Evolutionary conservation across 1,284 basidiomycete species (phyloP), one percentile per base, ranked within the genome.

Genomic region (Inonotus hispidus): DNA sequence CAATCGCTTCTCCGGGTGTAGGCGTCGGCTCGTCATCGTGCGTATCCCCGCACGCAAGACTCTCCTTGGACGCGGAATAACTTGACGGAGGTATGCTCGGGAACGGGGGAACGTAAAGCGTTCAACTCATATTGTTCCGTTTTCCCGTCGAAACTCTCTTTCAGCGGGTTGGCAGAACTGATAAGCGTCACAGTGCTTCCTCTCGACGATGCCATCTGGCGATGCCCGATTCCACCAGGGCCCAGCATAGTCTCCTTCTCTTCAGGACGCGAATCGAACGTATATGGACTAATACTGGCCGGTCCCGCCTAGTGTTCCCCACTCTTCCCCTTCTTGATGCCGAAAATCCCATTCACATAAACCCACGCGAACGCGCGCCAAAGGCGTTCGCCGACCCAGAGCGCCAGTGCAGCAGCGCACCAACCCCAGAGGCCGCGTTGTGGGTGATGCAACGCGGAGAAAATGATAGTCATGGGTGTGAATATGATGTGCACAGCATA

Each of bases 401-500:
- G 67, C 0, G 72, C 75, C 14, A 88, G 76, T 0, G 90, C 83
- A 10, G 76, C 77, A 82, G 87, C 91, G 73, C 82, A 83, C 83
- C 88, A 92, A 72, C 82, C 82, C 73, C 82, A 83, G 59, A 87
- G 75, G 69, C 76, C 78, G n/a, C 79, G 74, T 1, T 82, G 79
- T 2, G 87, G 85, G 67, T 90, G 88, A 69, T 92, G 90, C 0
- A 91, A 71, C 3, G 82, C 85, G 1, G 83, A 78, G 58, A 82
- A 76, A 52, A 84, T 73, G 53, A 92, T 75, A 25, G 82, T 85
- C n/a, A 80, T 68, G 19, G 88, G 79, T 19, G 86, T 82, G 23
- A 90, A 77, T 46, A 88, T 68, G 56, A 93, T 70, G 69, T 95
- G 92, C 2, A 83, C 70, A 63, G 82, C 73, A 71, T 90, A 93